A percentile compares a stretch with the other conserved stretches of the same genome.
phyloP scores from a whole-genome alignment of 208 protist genomes.

The Leishmania guyanensis region DNA sequence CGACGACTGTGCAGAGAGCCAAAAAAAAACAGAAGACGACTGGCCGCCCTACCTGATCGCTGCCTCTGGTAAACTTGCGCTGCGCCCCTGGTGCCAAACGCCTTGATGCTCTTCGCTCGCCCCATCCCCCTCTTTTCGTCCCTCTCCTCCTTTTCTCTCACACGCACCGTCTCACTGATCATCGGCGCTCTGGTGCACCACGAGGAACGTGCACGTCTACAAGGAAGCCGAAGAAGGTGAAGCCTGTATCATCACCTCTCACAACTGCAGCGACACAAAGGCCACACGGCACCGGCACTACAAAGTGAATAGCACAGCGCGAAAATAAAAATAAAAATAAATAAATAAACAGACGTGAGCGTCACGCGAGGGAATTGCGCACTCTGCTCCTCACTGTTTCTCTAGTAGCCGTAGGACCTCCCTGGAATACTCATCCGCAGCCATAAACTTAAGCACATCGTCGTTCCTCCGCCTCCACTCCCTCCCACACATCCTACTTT shows the following conservation, averaged over 20 bases:
- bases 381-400: neutral
- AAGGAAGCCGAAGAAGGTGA: neutral
- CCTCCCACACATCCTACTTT: neutral
- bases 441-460: neutral
- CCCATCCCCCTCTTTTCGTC: neutral
- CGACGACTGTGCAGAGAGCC: neutral
- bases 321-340: neutral
- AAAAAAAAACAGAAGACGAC: neutral
- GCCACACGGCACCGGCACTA: neutral
- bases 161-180: neutral
- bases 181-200: neutral
- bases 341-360: neutral
- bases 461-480: slow-evolving; percentile 5
- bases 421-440: too few species aligned
- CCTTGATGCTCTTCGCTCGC: neutral
- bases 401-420: neutral
- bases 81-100: neutral
- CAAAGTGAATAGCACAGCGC: neutral
- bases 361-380: too few species aligned
- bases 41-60: neutral
- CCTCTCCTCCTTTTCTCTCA: neutral
- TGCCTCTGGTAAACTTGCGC: neutral
- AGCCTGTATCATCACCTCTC: neutral
- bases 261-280: neutral
- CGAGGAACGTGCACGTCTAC: neutral